Base-by-base conservation (phyloP, 2,329 filamentous ascomycete species). In the Fusarium nodosum region DNA sequence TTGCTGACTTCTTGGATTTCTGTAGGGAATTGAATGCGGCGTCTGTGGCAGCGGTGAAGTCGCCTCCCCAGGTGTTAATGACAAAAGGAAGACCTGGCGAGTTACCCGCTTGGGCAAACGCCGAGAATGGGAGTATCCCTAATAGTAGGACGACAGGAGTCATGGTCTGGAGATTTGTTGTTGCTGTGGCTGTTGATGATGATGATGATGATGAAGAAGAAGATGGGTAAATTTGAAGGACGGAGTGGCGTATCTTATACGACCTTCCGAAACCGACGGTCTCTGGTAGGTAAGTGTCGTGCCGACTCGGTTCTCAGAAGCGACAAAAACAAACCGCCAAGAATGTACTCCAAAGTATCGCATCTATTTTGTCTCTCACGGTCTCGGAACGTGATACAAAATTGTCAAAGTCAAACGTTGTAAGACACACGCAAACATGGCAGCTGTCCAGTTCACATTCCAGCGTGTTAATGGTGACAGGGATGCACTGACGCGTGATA, bases 1-100 rank as follows among this genome's bases (percentile, higher is more conserved):
- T 76, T 33, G 84, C 83, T 2, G 82, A 78, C 0, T 75, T 73
- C 34, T 73, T 71, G 7, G 68, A 41, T 53, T 68, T 60, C 31
- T 56, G 22, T 36, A 86, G 77, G 12, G 79, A 71, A 20, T 75
- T 60, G 68, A 82, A 86, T 4, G 85, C 85, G 8, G 83, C 82
- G 73, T 86, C 82, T 2, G 85, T 87, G 24, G 85, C 85, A 2
- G 79, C 80, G 5, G 80, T 84, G 70, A 87, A 87, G 24, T 82
- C 76, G 0, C 84, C 85, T 44, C 82, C 82, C 85, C 85, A 87
- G 9, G 85, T 87, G 74, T 87, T 87, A 67, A 87, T 81, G 15
- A 85, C 80, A 66, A 87, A 77, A 5, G 85, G 85, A 8, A 85
- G 74, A 8, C 80, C 78, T 2, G 82, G 79, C 1, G 81, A 79